Evolutionary conservation across 2,329 filamentous ascomycete genomes (phyloP), one percentile per base, ranked within the genome.

Genomic region (Penicillium sp.): DNA sequence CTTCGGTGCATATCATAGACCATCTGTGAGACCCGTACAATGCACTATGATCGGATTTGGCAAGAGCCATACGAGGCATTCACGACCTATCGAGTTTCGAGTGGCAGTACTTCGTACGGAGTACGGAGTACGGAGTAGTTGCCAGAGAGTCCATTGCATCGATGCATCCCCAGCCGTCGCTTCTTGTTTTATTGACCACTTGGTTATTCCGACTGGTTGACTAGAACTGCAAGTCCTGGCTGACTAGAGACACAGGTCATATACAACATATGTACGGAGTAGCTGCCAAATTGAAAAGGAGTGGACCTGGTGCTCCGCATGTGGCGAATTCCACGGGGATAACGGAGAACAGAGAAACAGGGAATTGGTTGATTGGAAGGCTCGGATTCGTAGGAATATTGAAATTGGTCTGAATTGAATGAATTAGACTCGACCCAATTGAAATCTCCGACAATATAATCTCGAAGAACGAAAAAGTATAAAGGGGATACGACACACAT

Each of bases 311-410:
- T 26, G 20, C 39, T 45, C 47, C 24, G 32, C 18, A n/a, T 24
- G 53, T 55, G 53, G 53, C 53, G 10, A 55, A 55, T 50, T 50
- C 4, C 29, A 34, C 40, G 53, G 52, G 38, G 11, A 43, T 43
- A 38, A 38, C 52, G 45, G 18, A 51, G 26, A 50, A 50, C 4
- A 14, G 40, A 37, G n/a, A 40, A 43, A 55, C 8, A 13, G 31
- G 35, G 11, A 16, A 20, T 24, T 38, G 14, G 31, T 26, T 14
- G 9, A 51, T 18, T 34, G 40, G 53, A 45, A 18, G 34, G 10
- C 39, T 29, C 40, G 47, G 26, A 20, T 45, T 44, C 26, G 26
- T 26, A 22, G 2, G 40, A 18, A 34, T 11, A 16, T 24, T n/a
- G 8, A 11, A 22, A 26, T 26, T 2, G 10, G 6, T 22, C 14